A percentile compares a stretch with the other conserved stretches of the same genome.
Conservation (phyloP, 2,329 filamentous ascomycete genomes). For the Pyricularia sp. region DNA sequence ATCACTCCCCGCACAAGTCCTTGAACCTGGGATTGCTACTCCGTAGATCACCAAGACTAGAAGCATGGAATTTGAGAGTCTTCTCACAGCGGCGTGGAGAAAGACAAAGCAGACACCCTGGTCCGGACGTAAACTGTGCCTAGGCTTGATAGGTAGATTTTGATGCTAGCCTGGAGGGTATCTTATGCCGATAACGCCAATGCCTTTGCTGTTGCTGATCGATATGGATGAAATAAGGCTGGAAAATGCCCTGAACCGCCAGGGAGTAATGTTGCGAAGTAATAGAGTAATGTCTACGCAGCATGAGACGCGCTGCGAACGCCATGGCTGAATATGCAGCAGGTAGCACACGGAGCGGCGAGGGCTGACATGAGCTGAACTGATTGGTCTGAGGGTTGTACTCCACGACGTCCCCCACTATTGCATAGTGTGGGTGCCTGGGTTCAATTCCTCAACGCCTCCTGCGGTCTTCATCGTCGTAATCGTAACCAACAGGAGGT, state of each 20-base stretch:
- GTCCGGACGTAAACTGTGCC: background rate
- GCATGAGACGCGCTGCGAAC: background rate
- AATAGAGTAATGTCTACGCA: background rate
- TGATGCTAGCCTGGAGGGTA: constrained; percentile 1
- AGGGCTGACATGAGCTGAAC: background rate
- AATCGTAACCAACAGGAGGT: constrained; percentile 26
- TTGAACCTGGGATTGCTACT: background rate
- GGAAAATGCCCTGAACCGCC: background rate
- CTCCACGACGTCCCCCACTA: background rate
- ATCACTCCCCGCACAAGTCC: background rate
- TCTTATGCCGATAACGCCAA: background rate
- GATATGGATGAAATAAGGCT: background rate
- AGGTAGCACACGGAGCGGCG: background rate
- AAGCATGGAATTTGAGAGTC: background rate
- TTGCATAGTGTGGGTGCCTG: background rate
- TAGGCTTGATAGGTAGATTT: background rate
- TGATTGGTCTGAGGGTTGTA: background rate
- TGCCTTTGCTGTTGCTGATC: background rate
- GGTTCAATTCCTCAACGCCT: background rate
- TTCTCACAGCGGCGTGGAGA: background rate
- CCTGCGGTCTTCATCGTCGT: constrained; percentile 24
- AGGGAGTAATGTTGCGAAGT: background rate
- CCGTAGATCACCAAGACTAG: background rate
- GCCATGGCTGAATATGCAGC: background rate
- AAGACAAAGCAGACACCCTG: background rate